Evolutionary conservation across 2,329 filamentous ascomycete species (phyloP), one percentile per base, ranked within the genome.

Genomic region (Aureobasidium subglaciale): DNA sequence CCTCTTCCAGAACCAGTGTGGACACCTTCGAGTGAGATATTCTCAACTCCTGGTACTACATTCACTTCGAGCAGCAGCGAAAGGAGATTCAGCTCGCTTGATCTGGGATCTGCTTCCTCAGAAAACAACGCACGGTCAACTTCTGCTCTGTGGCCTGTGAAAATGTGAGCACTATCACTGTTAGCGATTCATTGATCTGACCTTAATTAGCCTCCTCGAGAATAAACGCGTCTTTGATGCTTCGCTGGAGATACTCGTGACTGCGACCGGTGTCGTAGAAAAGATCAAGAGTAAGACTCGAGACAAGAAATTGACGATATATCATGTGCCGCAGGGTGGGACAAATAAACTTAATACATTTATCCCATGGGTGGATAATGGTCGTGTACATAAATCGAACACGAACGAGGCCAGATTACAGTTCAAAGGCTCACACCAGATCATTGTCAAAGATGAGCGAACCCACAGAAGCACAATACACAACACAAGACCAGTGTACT

Each of bases 291-390:
- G 25, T n/a, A 45, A 32, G 11, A 45, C 42, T 2, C 30, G 42
- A 32, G 42, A 45, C 13, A 10, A 22, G 3, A 45, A 32, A 6
- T 29, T 43, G 5, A 45, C 27, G 6, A 18, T 45, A 13, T 45
- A 45, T 15, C 42, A 45, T 22, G 10, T 45, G 16, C 42, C 42
- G 13, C 16, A 30, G 11, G 42, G 42, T 5, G 40, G 40, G 7
- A 16, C 40, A 32, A 15, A 30, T 32, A 9, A 4, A 8, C 2
- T 3, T 2, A 49, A 37, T 11, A 9, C 45, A 10, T 37, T 49
- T 13, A n/a, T 49, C 11, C 45, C 45, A 35, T 49, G 45, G 45
- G 16, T 49, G 10, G 45, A 49, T 9, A 49, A 49, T 30, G 37
- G 22, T 10, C 45, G 32, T 35, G 45, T 49, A 34, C 30, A 25